Evolutionary conservation across 2,329 filamentous ascomycete genomes (phyloP).

Genomic region (Thelonectria blattea): DNA sequence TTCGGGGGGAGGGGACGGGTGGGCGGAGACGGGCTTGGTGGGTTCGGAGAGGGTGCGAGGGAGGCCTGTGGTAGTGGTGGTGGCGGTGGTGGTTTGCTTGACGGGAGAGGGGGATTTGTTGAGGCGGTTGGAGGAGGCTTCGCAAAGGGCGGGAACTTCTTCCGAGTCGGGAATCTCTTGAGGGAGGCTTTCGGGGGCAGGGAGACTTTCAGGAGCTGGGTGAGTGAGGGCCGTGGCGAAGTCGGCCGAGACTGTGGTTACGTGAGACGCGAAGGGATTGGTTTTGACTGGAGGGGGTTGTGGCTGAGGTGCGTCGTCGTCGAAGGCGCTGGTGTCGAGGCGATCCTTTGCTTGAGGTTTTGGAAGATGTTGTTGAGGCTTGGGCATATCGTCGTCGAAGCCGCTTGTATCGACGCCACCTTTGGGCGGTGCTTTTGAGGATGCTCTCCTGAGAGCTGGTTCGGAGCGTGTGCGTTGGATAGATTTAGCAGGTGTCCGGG

Average conservation of each 20-base stretch:
- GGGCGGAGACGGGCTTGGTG: constrained; percentile 17
- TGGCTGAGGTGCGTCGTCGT: constrained; percentile 34
- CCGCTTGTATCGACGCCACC: constrained; percentile 40
- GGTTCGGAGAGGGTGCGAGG: constrained; percentile 49
- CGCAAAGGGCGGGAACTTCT: constrained; percentile 45
- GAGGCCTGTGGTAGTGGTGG: constrained; percentile 2
- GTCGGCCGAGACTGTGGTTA: constrained; percentile 43
- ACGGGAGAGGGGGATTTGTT: constrained; percentile 49
- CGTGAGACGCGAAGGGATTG: constrained; percentile 18
- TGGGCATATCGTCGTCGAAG: constrained; percentile 44
- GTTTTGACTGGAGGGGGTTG: background rate
- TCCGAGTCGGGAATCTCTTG: constrained; percentile 31
- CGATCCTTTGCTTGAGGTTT: constrained; percentile 8
- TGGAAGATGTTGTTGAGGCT: background rate
- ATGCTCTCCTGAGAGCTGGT: constrained; percentile 11
- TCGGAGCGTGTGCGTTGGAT: constrained; percentile 34
- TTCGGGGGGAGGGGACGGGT: background rate
- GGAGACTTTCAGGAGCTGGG: constrained; percentile 23
- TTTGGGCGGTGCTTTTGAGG: constrained; percentile 24
- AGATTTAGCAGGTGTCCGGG: constrained; percentile 17
- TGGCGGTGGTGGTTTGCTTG: constrained; percentile 28
- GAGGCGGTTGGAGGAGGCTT: constrained; percentile 48
- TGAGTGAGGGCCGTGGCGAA: constrained; percentile 52
- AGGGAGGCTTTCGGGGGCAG: constrained; percentile 36
- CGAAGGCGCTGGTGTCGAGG: constrained; percentile 44